These are phyloP conservation scores for Lepidium campestre DNA, from an alignment of 441 rosid species.

Conservation along the genomic window DNA sequence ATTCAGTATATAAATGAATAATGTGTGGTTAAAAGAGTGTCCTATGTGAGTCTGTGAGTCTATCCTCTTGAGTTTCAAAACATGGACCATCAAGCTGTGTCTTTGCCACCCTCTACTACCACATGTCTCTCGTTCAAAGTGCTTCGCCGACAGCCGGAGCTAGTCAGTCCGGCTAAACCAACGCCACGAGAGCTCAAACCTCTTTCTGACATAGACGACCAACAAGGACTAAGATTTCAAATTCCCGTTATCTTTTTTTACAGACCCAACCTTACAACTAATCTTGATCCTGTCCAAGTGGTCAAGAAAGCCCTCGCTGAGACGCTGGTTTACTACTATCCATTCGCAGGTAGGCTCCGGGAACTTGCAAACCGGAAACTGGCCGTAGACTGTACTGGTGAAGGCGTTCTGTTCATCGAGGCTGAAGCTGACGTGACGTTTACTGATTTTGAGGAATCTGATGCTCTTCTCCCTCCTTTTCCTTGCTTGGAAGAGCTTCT, in stretches of 20 bases:
- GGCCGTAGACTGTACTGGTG: constrained; percentile 30
- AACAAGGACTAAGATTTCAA: constrained; percentile 29
- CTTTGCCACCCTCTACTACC: constrained; percentile 6
- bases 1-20: no score
- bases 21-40: not conserved
- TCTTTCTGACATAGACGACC: constrained; percentile 43
- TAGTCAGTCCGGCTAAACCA: constrained; percentile 29
- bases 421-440: constrained; percentile 34
- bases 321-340: not conserved
- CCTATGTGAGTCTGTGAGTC: not conserved
- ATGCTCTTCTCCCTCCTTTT: constrained; percentile 50
- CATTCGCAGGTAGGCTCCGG: not conserved
- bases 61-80: constrained; percentile 1
- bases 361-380: constrained; percentile 32
- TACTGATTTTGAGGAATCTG: constrained; percentile 28
- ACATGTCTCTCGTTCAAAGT: constrained; percentile 24
- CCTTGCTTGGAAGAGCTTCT: constrained; percentile 53
- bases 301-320: not conserved
- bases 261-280: constrained; percentile 8
- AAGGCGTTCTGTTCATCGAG: constrained; percentile 32
- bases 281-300: constrained; percentile 20
- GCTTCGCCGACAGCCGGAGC: constrained; percentile 21
- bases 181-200: constrained; percentile 28
- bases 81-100: constrained; percentile 1
- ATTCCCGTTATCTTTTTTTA: constrained; percentile 23